Conservation (phyloP, 805 yeast genomes). For the Candida tammaniensis region DNA sequence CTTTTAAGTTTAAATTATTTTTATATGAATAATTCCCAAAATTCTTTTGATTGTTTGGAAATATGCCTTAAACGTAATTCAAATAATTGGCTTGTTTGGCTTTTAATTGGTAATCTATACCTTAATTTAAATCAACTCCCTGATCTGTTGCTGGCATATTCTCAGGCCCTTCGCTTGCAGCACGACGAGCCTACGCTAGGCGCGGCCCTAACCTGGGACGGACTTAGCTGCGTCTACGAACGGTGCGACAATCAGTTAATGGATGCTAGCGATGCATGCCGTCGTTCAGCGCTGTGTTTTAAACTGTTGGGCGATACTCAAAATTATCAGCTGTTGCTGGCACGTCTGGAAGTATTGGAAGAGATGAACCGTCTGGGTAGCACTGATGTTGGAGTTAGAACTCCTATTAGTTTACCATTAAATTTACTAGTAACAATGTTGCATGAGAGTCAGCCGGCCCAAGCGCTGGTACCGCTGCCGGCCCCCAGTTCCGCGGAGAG, state of each 20-base stretch:
- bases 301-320: slow-evolving; percentile 44
- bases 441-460: too few species aligned
- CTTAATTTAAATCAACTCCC: slow-evolving; percentile 57
- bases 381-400: slow-evolving; percentile 25
- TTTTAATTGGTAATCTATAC: slow-evolving; percentile 62
- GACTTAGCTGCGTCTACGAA: slow-evolving; percentile 59
- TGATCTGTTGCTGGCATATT: slow-evolving; percentile 65
- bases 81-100: slow-evolving; percentile 59
- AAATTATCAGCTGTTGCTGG: slow-evolving; percentile 5
- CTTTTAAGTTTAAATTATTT: slow-evolving; percentile 54
- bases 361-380: slow-evolving; percentile 27
- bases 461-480: too few species aligned
- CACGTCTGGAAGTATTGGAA: slow-evolving; percentile 1
- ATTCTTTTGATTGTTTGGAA: slow-evolving; percentile 56
- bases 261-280: slow-evolving; percentile 61
- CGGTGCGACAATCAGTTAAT: slow-evolving; percentile 57
- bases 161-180: slow-evolving; percentile 58
- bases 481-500: too few species aligned
- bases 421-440: too few species aligned
- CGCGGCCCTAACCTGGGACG: slow-evolving; percentile 65
- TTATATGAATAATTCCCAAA: slow-evolving; percentile 42
- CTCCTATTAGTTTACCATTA: slow-evolving; percentile 51
- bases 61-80: slow-evolving; percentile 53
- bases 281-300: slow-evolving; percentile 50
- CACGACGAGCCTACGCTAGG: slow-evolving; percentile 45